Base-by-base conservation (phyloP, 2,329 filamentous ascomycete species). In the Tolypocladium tropicale region DNA sequence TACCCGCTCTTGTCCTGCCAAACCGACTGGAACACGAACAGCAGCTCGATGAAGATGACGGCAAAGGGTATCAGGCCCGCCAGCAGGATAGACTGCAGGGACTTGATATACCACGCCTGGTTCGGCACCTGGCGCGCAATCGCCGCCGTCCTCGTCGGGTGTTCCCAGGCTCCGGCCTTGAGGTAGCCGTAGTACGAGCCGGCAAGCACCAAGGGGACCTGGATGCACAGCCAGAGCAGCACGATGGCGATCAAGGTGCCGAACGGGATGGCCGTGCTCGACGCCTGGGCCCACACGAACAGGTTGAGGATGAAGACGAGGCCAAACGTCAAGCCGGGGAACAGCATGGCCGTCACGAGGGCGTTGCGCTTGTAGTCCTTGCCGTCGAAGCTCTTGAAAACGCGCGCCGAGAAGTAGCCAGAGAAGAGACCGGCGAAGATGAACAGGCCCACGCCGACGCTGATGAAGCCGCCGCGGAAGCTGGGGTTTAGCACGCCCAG, bases 1-100 rank as follows among this genome's bases (percentile, higher is more conserved):
- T 92, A 95, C 7, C 89, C 89, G 65, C 84, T 90, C 76, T 95
- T 95, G 72, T 95, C 90, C 69, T 92, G 87, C 88, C 90, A 94
- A 36, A 95, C 71, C 52, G 87, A 91, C 72, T 90, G 89, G 72
- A 95, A 94, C 53, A 94, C 85, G 68, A 92, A 94, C 46, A 93
- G 78, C 16, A 95, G 79, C 72, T 95, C 90, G 65, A 95, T 90
- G 70, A 93, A 94, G 62, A 95, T 85, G 56, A 95, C 89, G 2
- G 88, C 88, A 67, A 95, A 95, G 0, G 90, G 90, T 9, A 93
- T 81, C 21, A 94, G 73, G 1, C 90, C 90, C 0, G 88, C 86
- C 11, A 94, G 72, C 34, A 95, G 72, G 10, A 86, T 77, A 1
- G 85, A 80, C 53, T 85, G 82, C 11, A 82, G 61, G 41, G 80